Evolutionary conservation across 257 asterid species (phyloP).

Genomic region (Capsicum chinense): DNA sequence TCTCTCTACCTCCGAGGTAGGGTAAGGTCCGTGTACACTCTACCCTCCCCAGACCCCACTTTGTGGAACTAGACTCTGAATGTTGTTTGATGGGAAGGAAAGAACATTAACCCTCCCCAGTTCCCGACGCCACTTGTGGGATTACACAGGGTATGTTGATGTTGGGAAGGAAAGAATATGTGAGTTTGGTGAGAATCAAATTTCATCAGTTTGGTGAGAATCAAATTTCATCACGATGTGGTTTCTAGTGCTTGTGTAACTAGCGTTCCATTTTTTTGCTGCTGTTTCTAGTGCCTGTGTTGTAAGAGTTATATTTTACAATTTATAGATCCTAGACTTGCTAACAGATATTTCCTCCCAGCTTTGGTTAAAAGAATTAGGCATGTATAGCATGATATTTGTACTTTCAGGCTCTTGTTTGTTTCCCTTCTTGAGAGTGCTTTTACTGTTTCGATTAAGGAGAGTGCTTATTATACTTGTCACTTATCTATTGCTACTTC

Average conservation of each 20-base stretch:
- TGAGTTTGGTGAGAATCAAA: neutral
- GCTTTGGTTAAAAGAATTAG: neutral
- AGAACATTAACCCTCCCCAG: no score
- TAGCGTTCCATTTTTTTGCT: neutral
- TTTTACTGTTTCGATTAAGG: neutral
- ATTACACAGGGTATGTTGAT: neutral
- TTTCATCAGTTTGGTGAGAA: neutral
- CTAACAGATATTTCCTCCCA: neutral
- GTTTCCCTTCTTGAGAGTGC: neutral
- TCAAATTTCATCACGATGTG: neutral
- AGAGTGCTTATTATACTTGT: neutral
- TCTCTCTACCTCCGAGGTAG: no score
- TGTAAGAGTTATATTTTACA: neutral
- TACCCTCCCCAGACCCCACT: neutral
- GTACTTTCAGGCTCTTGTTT: neutral
- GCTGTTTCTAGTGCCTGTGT: neutral
- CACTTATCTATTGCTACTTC: conserved; percentile 27
- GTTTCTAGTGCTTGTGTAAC: conserved; percentile 16
- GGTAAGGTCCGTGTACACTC: neutral
- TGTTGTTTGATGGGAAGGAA: no score
- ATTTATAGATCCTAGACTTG: neutral
- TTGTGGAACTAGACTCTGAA: no score
- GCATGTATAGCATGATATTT: neutral
- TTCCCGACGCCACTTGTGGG: neutral
- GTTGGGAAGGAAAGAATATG: neutral